A percentile compares a stretch with the other conserved stretches of the same genome.
These are phyloP conservation scores for Tolypocladium nubicola DNA, from an alignment of 2,329 filamentous ascomycete genomes.

Conservation along the genomic window DNA sequence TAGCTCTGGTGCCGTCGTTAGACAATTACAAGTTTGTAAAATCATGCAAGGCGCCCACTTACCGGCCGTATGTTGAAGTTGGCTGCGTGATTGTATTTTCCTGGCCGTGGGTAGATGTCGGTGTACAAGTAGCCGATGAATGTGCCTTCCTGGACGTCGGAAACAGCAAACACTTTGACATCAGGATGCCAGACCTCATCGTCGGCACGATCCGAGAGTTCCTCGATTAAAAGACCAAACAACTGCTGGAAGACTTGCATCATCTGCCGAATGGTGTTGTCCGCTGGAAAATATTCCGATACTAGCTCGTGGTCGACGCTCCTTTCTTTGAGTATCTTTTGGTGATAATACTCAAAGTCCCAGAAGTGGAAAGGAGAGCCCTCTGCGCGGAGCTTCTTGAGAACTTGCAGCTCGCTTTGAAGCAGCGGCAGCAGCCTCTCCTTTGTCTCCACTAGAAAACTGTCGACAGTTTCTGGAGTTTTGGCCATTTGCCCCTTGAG, in stretches of 20 bases:
- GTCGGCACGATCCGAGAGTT: not conserved
- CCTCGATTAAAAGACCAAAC: not conserved
- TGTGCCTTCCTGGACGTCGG: not conserved
- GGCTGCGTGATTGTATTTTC: constrained; percentile 2
- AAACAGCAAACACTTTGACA: constrained; percentile 1
- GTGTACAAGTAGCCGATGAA: constrained; percentile 1
- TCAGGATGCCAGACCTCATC: constrained; percentile 3
- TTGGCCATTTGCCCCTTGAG: constrained; percentile 1
- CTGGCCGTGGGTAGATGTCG: not conserved
- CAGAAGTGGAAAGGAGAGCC: not conserved
- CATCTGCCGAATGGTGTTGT: not conserved
- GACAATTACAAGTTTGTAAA: no score
- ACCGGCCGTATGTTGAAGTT: constrained; percentile 3
- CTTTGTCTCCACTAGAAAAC: not conserved
- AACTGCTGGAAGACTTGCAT: constrained; percentile 1
- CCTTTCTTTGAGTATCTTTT: not conserved
- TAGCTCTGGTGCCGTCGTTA: not conserved
- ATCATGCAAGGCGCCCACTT: not conserved
- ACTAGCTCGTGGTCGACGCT: constrained; percentile 2
- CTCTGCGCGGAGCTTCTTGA: not conserved
- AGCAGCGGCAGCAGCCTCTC: not conserved
- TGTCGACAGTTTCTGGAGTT: not conserved
- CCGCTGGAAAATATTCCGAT: constrained; percentile 2
- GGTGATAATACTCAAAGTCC: constrained; percentile 1
- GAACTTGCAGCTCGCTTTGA: not conserved